phyloP scores from a whole-genome alignment of 306 rosid genomes.

The Vigna reflexopilosa region DNA sequence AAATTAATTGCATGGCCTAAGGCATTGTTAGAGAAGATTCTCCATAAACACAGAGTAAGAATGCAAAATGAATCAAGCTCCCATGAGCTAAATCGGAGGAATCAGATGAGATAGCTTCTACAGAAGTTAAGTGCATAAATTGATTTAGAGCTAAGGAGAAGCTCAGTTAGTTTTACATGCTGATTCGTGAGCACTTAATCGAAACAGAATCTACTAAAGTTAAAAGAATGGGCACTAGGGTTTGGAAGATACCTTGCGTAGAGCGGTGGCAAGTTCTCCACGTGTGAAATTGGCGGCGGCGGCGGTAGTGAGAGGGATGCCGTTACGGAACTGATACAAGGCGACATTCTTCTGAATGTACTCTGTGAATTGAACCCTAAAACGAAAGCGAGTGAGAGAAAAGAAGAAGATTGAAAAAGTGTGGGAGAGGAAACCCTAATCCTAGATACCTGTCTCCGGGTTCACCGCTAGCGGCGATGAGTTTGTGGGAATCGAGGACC shows the following conservation, averaged over 20 bases:
- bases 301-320: constrained; percentile 44
- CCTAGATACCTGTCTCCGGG: constrained; percentile 77
- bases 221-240: constrained; percentile 44
- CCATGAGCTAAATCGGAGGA: background rate
- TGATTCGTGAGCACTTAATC: background rate
- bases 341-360: constrained; percentile 46
- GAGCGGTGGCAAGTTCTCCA: constrained; percentile 49
- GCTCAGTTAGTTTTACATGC: no score
- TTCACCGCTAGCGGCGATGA: constrained; percentile 96
- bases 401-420: background rate
- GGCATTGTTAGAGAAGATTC: background rate
- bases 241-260: constrained; percentile 42
- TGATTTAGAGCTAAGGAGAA: background rate
- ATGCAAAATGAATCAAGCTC: background rate
- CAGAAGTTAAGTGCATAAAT: background rate
- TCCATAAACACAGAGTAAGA: background rate
- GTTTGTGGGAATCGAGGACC: constrained; percentile 96
- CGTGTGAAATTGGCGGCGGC: constrained; percentile 50
- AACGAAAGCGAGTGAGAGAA: background rate
- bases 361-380: constrained; percentile 44
- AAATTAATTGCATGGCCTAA: background rate
- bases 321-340: constrained; percentile 48
- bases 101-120: background rate
- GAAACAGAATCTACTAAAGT: background rate
- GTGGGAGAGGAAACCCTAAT: background rate